phyloP scores from a whole-genome alignment of 768 basidiomycete species.

The Mycena haematopus region DNA sequence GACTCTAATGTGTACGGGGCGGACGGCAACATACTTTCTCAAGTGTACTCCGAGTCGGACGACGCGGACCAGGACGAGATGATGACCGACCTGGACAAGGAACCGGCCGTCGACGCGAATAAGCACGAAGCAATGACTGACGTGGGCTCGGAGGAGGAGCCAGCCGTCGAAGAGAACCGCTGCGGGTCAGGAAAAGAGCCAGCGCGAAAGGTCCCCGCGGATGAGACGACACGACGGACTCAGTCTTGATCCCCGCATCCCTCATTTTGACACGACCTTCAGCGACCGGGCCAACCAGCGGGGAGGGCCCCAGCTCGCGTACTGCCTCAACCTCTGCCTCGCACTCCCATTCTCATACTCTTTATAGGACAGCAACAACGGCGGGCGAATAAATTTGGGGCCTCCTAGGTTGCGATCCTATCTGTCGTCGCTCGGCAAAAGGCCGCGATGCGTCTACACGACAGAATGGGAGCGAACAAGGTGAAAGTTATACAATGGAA shows the following conservation, averaged over 20 bases:
- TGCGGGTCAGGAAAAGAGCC: conserved; percentile 2
- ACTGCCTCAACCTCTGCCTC: neutral
- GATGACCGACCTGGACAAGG: too few species aligned
- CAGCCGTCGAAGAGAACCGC: conserved; percentile 1
- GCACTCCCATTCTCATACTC: neutral
- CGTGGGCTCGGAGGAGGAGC: neutral
- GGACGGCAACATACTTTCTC: conserved; percentile 3
- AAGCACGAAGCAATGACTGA: neutral
- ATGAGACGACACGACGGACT: neutral
- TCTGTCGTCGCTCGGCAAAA: conserved; percentile 7
- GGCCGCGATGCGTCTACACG: neutral
- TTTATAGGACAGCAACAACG: conserved; percentile 6
- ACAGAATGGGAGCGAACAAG: conserved; percentile 6
- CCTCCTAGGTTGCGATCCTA: conserved; percentile 9
- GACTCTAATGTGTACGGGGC: conserved; percentile 13
- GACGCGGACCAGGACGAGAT: neutral
- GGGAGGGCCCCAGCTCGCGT: conserved; percentile 8
- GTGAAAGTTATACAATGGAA: conserved; percentile 6
- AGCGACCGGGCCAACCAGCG: neutral
- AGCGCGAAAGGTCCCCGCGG: conserved; percentile 3
- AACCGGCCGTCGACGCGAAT: neutral
- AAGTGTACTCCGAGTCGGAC: neutral
- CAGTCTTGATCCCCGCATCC: neutral
- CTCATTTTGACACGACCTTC: conserved; percentile 9
- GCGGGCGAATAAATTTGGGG: conserved; percentile 3